Percentiles rank a stretch among this genome's conserved stretches.
Evolutionary conservation across 2,329 filamentous ascomycete genomes (phyloP).

Genomic region (Chaetomium sp.): DNA sequence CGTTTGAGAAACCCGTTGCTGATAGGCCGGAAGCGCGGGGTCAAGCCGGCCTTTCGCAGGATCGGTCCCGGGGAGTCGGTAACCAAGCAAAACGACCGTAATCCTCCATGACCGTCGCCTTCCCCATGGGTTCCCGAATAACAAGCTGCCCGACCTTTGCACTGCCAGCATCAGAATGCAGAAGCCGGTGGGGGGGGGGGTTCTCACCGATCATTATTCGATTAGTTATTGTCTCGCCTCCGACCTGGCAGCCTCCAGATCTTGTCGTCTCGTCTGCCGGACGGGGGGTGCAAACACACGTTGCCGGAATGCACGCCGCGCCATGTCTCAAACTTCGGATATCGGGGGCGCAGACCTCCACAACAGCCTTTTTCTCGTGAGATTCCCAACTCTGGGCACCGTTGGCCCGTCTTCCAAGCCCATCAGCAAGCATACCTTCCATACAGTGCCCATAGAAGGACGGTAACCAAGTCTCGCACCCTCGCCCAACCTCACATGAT

Average conservation of each 20-base stretch:
- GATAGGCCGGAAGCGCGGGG: slow-evolving; percentile 5
- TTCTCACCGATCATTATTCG: neutral
- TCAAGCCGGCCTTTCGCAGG: neutral
- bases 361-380: no score
- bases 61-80: slow-evolving; percentile 15
- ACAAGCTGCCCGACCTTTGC: neutral
- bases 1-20: neutral
- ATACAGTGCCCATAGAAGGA: no score
- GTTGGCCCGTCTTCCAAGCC: neutral
- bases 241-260: neutral
- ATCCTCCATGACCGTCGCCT: neutral
- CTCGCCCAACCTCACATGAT: slow-evolving; percentile 15
- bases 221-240: neutral
- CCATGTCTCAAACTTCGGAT: neutral
- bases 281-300: neutral
- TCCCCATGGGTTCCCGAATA: neutral
- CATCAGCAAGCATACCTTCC: no score
- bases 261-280: neutral
- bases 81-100: neutral
- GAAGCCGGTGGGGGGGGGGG: no score
- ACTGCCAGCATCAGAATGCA: neutral
- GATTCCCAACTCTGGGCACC: neutral
- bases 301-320: neutral
- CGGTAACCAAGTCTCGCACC: neutral
- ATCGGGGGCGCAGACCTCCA: neutral